Conservation (phyloP, 352 stramenopile species). For the Pythium dissimile region DNA sequence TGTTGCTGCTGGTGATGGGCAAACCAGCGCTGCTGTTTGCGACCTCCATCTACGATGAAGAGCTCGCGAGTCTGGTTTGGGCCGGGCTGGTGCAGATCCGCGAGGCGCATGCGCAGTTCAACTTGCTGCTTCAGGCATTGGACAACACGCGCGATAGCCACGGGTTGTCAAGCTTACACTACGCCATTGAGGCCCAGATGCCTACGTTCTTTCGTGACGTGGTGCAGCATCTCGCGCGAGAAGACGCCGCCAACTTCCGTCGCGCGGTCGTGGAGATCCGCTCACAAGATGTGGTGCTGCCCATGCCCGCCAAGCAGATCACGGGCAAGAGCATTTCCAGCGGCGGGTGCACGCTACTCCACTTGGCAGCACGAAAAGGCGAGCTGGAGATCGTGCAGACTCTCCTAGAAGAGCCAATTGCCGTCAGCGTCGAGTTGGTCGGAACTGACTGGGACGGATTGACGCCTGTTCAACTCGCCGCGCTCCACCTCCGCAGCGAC, state of each 20-base stretch:
- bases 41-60: conserved; percentile 83
- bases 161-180: conserved; percentile 69
- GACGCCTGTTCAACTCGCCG: conserved; percentile 40
- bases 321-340: conserved; percentile 69
- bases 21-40: conserved; percentile 78
- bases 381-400: conserved; percentile 46
- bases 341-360: conserved; percentile 65
- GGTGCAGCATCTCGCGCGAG: conserved; percentile 16
- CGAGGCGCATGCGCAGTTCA: conserved; percentile 28
- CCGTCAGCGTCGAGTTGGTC: conserved; percentile 16
- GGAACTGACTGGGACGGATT: conserved; percentile 61
- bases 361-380: conserved; percentile 61
- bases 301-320: conserved; percentile 51
- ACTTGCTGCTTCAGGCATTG: conserved; percentile 58
- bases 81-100: conserved; percentile 48
- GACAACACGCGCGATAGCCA: conserved; percentile 69
- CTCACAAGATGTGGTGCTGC: conserved; percentile 68
- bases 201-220: conserved; percentile 34
- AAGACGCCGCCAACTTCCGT: background rate
- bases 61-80: conserved; percentile 66
- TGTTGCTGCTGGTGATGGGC: conserved; percentile 63
- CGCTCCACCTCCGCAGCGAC: conserved; percentile 37
- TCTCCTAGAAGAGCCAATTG: conserved; percentile 39
- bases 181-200: conserved; percentile 78
- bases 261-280: conserved; percentile 4